Percentiles rank a stretch among this genome's conserved stretches.
These are phyloP conservation scores for Trichoderma sp. DNA, from an alignment of 2,329 filamentous ascomycete species.

Conservation along the genomic window DNA sequence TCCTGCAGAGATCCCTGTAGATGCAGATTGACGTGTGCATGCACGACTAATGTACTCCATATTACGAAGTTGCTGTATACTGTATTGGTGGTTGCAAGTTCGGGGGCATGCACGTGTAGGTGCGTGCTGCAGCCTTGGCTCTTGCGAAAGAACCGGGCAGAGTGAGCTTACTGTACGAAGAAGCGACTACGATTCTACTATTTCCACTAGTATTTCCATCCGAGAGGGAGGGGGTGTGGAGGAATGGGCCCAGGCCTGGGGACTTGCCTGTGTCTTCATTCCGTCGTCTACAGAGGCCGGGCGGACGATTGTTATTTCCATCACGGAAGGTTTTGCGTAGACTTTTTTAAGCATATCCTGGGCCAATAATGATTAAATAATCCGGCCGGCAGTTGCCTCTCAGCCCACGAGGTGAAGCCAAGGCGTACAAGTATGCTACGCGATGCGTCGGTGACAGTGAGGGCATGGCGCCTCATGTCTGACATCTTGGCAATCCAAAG, in stretches of 20 bases:
- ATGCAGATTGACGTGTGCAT: conserved; percentile 17
- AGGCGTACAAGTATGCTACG: background rate
- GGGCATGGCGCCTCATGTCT: background rate
- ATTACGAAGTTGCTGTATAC: background rate
- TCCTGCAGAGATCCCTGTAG: conserved; percentile 7
- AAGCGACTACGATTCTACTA: background rate
- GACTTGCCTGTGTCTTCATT: background rate
- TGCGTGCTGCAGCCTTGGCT: background rate
- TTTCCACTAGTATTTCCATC: background rate
- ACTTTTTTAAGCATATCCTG: background rate
- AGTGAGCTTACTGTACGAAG: background rate
- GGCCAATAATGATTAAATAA: background rate
- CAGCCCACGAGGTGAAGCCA: background rate
- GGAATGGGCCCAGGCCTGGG: background rate
- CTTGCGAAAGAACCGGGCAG: background rate
- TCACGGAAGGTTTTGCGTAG: background rate
- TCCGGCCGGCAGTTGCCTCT: background rate
- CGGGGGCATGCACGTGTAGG: background rate
- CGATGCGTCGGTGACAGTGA: background rate
- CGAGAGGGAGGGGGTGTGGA: background rate
- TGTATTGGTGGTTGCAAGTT: background rate
- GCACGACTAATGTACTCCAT: conserved; percentile 10
- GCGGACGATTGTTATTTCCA: background rate
- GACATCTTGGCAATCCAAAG: background rate
- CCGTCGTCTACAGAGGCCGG: background rate